Conservation (phyloP, 129 eudicot species). For the carrot (Daucus carota) region DNA sequence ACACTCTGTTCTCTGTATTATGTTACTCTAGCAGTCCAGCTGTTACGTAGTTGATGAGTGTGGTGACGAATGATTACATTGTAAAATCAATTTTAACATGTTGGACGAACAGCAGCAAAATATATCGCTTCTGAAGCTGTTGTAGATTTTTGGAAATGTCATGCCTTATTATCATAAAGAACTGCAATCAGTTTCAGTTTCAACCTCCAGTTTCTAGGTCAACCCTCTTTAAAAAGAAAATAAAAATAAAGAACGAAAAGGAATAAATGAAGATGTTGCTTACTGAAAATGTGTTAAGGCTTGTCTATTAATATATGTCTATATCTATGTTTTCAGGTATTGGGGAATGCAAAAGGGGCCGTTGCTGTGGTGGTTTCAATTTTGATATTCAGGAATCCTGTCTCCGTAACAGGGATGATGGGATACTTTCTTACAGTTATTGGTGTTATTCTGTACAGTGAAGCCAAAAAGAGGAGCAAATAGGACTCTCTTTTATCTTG, state of each 20-base stretch:
- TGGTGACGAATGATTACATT: neutral
- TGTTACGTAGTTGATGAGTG: neutral
- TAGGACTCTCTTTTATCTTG: neutral
- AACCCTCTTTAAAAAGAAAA: neutral
- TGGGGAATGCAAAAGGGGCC: slow-evolving; percentile 15
- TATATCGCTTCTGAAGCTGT: neutral
- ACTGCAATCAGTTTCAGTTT: neutral
- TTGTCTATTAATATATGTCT: neutral
- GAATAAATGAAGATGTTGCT: neutral
- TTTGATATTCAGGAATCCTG: slow-evolving; percentile 10
- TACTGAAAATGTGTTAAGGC: neutral
- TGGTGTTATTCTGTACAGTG: slow-evolving; percentile 14
- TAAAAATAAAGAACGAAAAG: neutral
- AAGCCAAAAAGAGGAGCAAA: slow-evolving; percentile 16
- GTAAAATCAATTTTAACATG: neutral
- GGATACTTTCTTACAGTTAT: slow-evolving; percentile 12
- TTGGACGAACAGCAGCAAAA: neutral
- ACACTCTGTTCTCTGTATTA: neutral
- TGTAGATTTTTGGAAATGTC: neutral
- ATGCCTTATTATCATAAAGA: neutral
- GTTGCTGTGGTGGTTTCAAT: slow-evolving; percentile 13
- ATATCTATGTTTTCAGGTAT: slow-evolving; percentile 6
- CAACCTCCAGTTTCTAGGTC: neutral
- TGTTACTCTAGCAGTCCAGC: neutral
- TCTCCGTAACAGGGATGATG: slow-evolving; percentile 14